phyloP scores from a whole-genome alignment of 306 rosid species.

The Cyamopsis tetragonoloba region DNA sequence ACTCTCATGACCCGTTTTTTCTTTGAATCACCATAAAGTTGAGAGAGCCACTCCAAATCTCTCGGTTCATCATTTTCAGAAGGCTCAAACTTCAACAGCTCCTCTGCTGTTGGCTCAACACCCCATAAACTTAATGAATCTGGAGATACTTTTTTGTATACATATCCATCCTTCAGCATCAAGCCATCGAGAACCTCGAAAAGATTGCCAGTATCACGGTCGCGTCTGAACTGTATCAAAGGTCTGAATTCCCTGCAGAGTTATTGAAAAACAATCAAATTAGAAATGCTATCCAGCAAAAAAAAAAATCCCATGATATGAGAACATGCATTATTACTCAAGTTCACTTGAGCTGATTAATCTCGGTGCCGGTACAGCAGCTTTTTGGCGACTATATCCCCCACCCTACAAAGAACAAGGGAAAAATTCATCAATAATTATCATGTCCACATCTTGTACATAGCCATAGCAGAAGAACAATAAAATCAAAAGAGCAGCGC shows the following conservation, averaged over 20 bases:
- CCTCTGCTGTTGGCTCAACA: constrained; percentile 79
- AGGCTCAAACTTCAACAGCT: constrained; percentile 63
- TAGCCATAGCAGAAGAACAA: not conserved
- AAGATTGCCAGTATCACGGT: constrained; percentile 64
- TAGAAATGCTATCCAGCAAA: constrained; percentile 12
- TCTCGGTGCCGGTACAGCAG: constrained; percentile 68
- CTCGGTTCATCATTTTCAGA: constrained; percentile 60
- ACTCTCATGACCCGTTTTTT: constrained; percentile 39
- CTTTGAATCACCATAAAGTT: constrained; percentile 73
- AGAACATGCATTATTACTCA: constrained; percentile 53
- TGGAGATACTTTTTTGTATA: constrained; percentile 67
- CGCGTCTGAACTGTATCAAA: constrained; percentile 64
- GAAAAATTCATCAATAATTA: constrained; percentile 13
- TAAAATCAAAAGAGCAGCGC: not conserved
- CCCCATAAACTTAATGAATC: constrained; percentile 90
- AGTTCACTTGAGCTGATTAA: constrained; percentile 89
- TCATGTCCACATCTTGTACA: not conserved
- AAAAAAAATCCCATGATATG: not conserved
- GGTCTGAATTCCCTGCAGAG: constrained; percentile 82
- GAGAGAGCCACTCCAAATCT: constrained; percentile 84
- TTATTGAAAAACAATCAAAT: constrained; percentile 15
- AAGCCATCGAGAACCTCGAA: constrained; percentile 73
- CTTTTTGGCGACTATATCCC: constrained; percentile 59
- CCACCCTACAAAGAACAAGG: constrained; percentile 64
- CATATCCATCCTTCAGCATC: constrained; percentile 85